A percentile compares a stretch with the other conserved stretches of the same genome.
These are phyloP conservation scores for Mycena floridula DNA, from an alignment of 768 basidiomycete genomes.

Conservation along the genomic window DNA sequence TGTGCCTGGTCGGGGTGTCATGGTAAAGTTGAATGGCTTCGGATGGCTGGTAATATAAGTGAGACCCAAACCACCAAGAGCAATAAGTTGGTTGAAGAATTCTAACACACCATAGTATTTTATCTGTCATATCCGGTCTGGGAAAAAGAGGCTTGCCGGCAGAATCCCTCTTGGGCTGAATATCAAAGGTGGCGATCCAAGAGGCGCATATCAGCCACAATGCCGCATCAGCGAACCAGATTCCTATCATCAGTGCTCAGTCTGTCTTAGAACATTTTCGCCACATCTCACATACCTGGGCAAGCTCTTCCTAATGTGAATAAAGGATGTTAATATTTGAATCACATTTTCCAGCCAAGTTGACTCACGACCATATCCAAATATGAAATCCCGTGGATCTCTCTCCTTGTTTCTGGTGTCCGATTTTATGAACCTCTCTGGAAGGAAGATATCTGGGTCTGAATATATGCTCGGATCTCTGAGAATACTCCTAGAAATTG, in stretches of 20 bases:
- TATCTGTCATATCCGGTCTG: too few relatives aligned
- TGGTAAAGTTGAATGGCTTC: too few relatives aligned
- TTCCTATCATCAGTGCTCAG: slow-evolving; percentile 11
- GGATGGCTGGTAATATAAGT: too few relatives aligned
- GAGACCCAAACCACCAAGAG: too few relatives aligned
- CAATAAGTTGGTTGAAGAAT: too few relatives aligned
- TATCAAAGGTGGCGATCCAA: slow-evolving; percentile 13
- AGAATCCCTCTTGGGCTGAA: too few relatives aligned
- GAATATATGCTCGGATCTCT: slow-evolving; percentile 12
- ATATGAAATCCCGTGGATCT: slow-evolving; percentile 12
- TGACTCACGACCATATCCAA: slow-evolving; percentile 19
- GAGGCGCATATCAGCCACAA: slow-evolving; percentile 18
- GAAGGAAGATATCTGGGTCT: slow-evolving; percentile 13
- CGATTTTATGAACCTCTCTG: slow-evolving; percentile 13
- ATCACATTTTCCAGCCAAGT: not conserved
- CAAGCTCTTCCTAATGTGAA: not conserved
- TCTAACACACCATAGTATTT: too few relatives aligned
- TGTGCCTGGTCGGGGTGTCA: too few relatives aligned
- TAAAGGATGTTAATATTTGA: too few relatives aligned
- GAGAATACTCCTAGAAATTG: slow-evolving; percentile 10
- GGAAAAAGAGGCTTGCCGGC: too few relatives aligned
- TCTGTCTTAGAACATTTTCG: not conserved
- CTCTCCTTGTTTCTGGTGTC: slow-evolving; percentile 5
- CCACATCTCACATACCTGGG: slow-evolving; percentile 4
- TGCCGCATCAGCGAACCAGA: slow-evolving; percentile 19